A percentile compares a stretch with the other conserved stretches of the same genome.
Evolutionary conservation across 805 yeast species (phyloP).

Genomic region (Pichia heedii): DNA sequence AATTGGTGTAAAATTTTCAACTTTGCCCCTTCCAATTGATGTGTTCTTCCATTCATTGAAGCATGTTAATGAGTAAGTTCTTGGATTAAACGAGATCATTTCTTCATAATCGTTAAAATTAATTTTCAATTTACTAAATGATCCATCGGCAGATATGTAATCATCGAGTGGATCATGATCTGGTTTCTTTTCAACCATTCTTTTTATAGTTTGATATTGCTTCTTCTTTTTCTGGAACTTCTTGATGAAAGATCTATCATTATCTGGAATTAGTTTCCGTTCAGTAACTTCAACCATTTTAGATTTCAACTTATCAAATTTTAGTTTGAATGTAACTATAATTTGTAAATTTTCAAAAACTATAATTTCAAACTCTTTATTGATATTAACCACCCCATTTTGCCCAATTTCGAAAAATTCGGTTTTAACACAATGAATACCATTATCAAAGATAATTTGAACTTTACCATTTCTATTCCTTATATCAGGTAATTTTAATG

Average conservation of each 20-base stretch:
- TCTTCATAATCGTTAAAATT: conserved; percentile 50
- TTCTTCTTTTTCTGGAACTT: conserved; percentile 22
- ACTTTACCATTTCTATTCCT: conserved; percentile 38
- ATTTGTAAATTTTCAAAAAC: conserved; percentile 55
- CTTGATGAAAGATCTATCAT: conserved; percentile 24
- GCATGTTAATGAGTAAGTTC: conserved; percentile 48
- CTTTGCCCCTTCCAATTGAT: conserved; percentile 20
- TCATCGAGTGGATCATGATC: conserved; percentile 50
- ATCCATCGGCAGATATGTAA: conserved; percentile 75
- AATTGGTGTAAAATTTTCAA: conserved; percentile 38
- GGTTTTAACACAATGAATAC: conserved; percentile 69
- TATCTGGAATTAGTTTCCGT: conserved; percentile 1
- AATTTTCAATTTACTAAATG: conserved; percentile 74
- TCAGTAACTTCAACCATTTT: conserved; percentile 50
- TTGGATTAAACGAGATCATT: conserved; percentile 44
- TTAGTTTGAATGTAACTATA: conserved; percentile 63
- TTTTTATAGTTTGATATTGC: conserved; percentile 40
- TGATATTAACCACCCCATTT: conserved; percentile 25
- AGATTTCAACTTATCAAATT: conserved; percentile 41
- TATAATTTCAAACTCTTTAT: conserved; percentile 72
- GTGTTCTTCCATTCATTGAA: conserved; percentile 73
- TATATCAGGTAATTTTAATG: conserved; percentile 40
- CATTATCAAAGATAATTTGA: conserved; percentile 62
- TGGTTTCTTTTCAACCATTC: conserved; percentile 41
- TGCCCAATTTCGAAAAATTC: conserved; percentile 30